Evolutionary conservation across 805 yeast genomes (phyloP).

Genomic region (Suhomyces sp.): DNA sequence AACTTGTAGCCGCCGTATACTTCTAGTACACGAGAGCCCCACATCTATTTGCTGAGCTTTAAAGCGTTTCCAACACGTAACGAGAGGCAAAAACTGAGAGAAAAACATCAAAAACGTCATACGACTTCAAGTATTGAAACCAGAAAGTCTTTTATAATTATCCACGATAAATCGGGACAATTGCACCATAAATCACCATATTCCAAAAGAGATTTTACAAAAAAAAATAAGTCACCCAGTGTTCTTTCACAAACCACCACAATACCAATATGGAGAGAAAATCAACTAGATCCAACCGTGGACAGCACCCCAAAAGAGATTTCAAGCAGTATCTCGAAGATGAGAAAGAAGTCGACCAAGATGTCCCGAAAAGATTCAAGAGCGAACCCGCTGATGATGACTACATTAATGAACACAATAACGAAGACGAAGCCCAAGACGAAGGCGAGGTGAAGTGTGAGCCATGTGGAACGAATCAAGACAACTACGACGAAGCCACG

Average conservation of each 20-base stretch:
- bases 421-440: constrained; percentile 23
- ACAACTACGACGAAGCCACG: constrained; percentile 55
- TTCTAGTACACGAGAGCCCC: too few species aligned
- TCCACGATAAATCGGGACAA: too few species aligned
- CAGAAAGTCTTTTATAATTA: too few species aligned
- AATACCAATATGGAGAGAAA: constrained; percentile 22
- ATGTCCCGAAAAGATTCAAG: constrained; percentile 8
- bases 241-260: neutral
- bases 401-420: constrained; percentile 1
- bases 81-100: too few species aligned
- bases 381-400: constrained; percentile 14
- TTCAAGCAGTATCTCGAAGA: constrained; percentile 15
- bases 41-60: too few species aligned
- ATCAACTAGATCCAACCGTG: constrained; percentile 39
- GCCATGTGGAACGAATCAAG: constrained; percentile 60
- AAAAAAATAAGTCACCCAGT: neutral
- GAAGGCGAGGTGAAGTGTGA: constrained; percentile 55
- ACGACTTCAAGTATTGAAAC: too few species aligned
- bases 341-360: constrained; percentile 11
- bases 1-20: too few species aligned
- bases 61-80: too few species aligned
- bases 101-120: too few species aligned
- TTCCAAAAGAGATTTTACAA: neutral
- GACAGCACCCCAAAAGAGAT: constrained; percentile 35
- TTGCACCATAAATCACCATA: too few species aligned